Percentiles rank a stretch among this genome's conserved stretches.
Conservation (phyloP, 176 grass and related monocot species). For the Carex pumila region DNA sequence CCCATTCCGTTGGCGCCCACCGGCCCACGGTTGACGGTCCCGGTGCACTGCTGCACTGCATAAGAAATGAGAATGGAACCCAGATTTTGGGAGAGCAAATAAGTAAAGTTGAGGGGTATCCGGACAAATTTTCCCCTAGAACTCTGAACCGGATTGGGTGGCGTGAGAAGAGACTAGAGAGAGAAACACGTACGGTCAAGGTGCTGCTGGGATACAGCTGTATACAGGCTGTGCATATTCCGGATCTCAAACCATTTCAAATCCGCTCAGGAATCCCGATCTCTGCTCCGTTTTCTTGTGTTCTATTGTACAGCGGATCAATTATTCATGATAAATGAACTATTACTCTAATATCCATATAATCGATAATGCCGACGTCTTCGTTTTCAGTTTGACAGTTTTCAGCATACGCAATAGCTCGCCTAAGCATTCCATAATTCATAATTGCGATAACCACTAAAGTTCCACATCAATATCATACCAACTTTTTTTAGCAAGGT, state of each 20-base stretch:
- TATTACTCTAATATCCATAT: not conserved
- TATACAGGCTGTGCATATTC: slow-evolving; percentile 14
- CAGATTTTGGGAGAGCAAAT: not conserved
- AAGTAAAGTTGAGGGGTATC: not conserved
- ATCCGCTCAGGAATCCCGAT: not conserved
- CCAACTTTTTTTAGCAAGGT: too few species aligned
- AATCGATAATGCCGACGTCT: not conserved
- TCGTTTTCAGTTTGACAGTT: not conserved
- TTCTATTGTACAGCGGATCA: not conserved
- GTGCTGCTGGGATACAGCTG: slow-evolving; percentile 22
- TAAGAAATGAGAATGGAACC: too few species aligned
- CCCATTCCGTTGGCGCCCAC: not conserved
- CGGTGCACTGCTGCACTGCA: too few species aligned
- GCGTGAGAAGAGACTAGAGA: not conserved
- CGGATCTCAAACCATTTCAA: slow-evolving; percentile 17
- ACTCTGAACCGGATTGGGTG: not conserved
- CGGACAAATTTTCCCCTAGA: not conserved
- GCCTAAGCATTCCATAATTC: not conserved
- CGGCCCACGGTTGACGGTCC: too few species aligned
- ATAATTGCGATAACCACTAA: not conserved
- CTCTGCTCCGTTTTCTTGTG: not conserved
- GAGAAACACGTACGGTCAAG: not conserved
- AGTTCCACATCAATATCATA: not conserved
- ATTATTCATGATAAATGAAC: not conserved
- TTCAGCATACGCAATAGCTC: not conserved